phyloP scores from a whole-genome alignment of 1,284 basidiomycete species.

The Rhodotorula sp. region DNA sequence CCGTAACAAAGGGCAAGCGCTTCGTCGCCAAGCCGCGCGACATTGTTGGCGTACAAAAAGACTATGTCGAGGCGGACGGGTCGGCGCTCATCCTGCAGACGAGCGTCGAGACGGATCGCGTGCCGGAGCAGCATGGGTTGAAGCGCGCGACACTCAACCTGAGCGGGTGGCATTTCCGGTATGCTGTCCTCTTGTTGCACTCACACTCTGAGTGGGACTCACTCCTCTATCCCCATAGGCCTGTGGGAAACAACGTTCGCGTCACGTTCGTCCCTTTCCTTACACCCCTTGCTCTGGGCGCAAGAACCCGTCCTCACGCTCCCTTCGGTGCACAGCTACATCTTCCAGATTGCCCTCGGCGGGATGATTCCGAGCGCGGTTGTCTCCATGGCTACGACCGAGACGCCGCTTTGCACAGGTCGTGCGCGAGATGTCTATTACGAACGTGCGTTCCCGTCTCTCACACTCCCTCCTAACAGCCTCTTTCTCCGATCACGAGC shows the following conservation, averaged over 20 bases:
- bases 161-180: conserved; percentile 29
- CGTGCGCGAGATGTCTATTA: conserved; percentile 18
- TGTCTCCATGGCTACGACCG: conserved; percentile 24
- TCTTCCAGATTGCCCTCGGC: conserved; percentile 25
- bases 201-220: not conserved
- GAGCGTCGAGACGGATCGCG: conserved; percentile 11
- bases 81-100: conserved; percentile 25
- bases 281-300: no score
- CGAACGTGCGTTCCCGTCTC: not conserved
- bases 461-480: not conserved
- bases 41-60: conserved; percentile 31
- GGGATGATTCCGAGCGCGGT: conserved; percentile 21
- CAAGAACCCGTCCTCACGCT: not conserved
- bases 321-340: conserved; percentile 13
- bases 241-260: not conserved
- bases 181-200: not conserved
- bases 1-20: conserved; percentile 28
- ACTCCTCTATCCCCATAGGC: not conserved
- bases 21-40: conserved; percentile 29
- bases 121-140: conserved; percentile 20
- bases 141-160: conserved; percentile 26
- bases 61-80: conserved; percentile 26
- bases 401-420: conserved; percentile 26
- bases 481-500: no score
- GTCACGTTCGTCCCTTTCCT: not conserved